Percentiles rank a stretch among this genome's conserved stretches.
These are phyloP conservation scores for Pleurotus platypus DNA, from an alignment of 768 basidiomycete genomes.

Conservation along the genomic window DNA sequence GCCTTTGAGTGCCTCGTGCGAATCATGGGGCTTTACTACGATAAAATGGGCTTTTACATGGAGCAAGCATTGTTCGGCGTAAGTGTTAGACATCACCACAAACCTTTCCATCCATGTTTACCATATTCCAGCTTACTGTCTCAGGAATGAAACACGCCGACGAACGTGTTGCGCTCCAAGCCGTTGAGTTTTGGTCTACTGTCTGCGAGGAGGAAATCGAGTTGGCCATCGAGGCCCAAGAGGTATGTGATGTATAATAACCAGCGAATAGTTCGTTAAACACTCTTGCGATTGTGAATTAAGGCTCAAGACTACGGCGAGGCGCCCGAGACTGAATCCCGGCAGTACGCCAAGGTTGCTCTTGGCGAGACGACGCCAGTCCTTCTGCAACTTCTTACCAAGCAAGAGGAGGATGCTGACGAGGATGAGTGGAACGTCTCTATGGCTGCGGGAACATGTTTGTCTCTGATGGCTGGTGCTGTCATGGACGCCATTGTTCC, in stretches of 20 bases:
- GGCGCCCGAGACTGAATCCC: constrained; percentile 78
- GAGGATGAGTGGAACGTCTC: constrained; percentile 99
- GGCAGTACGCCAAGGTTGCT: constrained; percentile 91
- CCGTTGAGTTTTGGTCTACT: constrained; percentile 99
- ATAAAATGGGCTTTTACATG: constrained; percentile 99
- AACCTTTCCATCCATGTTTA: constrained; percentile 9
- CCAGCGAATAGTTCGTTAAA: background rate
- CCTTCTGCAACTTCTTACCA: constrained; percentile 80
- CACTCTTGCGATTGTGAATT: constrained; percentile 3
- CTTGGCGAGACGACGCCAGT: constrained; percentile 94
- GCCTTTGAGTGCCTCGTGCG: constrained; percentile 94
- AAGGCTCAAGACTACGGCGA: constrained; percentile 91
- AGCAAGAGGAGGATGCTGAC: constrained; percentile 94
- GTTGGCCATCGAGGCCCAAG: constrained; percentile 84
- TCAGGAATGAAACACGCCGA: constrained; percentile 96
- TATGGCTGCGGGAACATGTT: constrained; percentile 94
- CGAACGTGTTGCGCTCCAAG: constrained; percentile 90
- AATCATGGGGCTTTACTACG: constrained; percentile 98
- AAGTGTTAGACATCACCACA: constrained; percentile 26
- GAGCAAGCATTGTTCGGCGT: constrained; percentile 97
- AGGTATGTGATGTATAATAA: constrained; percentile 44
- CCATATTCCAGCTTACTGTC: constrained; percentile 73
- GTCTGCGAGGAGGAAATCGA: constrained; percentile 98
- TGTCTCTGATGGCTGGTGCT: constrained; percentile 84
- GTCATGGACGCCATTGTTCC: constrained; percentile 90